Evolutionary conservation across 345 rosid genomes (phyloP), one percentile per base, ranked within the genome.

Genomic region (Durio zibethinus): DNA sequence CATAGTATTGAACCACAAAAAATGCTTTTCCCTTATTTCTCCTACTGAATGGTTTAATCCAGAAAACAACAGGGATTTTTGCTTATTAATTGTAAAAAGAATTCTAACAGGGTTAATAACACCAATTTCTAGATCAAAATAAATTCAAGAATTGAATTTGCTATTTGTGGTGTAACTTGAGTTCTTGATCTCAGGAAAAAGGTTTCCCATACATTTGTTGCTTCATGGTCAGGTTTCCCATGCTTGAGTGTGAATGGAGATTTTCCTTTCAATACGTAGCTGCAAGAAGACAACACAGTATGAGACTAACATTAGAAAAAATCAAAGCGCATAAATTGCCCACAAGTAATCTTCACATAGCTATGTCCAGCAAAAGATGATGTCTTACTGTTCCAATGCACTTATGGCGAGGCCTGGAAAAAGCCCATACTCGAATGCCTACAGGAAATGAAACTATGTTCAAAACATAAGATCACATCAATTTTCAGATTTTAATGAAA

Each of bases 361-460:
- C 43, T 25, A 77, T 48, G 57, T 63, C 14, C 25, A 77, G 42
- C 31, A 54, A 57, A 82, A 77, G 66, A 29, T 40, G 40, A 64
- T 72, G 45, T 73, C 93, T 88, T 93, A 95, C 97, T 86, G 94
- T 79, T 95, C 99, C 76, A 93, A 73, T 29, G 87, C 96, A 71
- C 94, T 87, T 31, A 95, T 47, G 8, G 96, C 96, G 82, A 93
- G 66, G 76, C 99, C 99, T 78, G 98, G 97, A 80, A 93, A 43
- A 64, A 95, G 88, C 43, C 97, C 98, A 85, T 92, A 83, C 78
- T 95, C 94, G 45, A 95, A 95, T 36, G 94, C 99, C 98, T 93
- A 74, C 81, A 86, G 42, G 14, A 20, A 57, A 70, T 54, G 75
- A 59, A 73, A 77, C 56, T 52, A 70, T 15, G 27, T 29, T 71